Percentiles rank a stretch among this genome's conserved stretches.
Evolutionary conservation across 352 stramenopile species (phyloP).

Genomic region (Achlya hypogyna): DNA sequence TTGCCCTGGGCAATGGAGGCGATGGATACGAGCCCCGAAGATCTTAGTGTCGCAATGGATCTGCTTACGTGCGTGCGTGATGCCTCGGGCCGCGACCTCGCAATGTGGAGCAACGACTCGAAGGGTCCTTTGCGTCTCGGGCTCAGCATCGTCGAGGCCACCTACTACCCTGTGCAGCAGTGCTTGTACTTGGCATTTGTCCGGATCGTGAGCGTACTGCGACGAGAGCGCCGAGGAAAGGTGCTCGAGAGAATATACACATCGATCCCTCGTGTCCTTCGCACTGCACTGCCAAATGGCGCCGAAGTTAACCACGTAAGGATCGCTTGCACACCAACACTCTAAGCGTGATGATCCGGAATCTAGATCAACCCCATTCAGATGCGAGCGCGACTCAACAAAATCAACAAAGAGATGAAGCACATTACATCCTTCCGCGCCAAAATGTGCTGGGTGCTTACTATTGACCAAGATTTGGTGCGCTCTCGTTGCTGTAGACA

Average conservation of each 20-base stretch:
- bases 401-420: neutral
- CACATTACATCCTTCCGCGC: slow-evolving; percentile 4
- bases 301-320: neutral
- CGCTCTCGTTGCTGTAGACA: neutral
- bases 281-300: neutral
- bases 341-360: no score
- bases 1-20: neutral
- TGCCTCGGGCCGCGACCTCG: neutral
- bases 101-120: neutral
- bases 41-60: neutral
- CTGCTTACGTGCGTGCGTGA: neutral
- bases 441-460: slow-evolving; percentile 3
- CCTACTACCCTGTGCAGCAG: slow-evolving; percentile 5
- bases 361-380: slow-evolving; percentile 6
- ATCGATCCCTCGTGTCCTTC: neutral
- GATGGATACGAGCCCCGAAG: neutral
- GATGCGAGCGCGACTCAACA: slow-evolving; percentile 1
- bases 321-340: no score
- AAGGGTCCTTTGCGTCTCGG: neutral
- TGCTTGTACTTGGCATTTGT: slow-evolving; percentile 12
- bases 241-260: neutral
- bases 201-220: neutral
- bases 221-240: neutral
- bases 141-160: neutral
- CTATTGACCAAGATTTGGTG: neutral